Conservation (phyloP, 768 basidiomycete genomes). For the Termitomyces sp. region DNA sequence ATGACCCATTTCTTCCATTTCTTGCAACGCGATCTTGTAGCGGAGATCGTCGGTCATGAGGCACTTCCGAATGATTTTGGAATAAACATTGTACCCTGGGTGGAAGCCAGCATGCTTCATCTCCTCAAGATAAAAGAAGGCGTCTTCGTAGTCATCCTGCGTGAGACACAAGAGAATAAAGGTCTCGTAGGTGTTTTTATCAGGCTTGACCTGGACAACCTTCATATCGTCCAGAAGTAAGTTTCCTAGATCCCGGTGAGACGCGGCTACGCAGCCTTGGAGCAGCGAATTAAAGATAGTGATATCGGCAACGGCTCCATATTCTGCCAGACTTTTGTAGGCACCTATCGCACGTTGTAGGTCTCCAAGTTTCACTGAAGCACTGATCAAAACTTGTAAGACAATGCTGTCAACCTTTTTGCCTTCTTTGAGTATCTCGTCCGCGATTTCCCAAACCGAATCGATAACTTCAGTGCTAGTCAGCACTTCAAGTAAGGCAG, state of each 20-base stretch:
- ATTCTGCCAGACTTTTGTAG: constrained; percentile 59
- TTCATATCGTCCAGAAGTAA: constrained; percentile 64
- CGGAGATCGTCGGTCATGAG: constrained; percentile 51
- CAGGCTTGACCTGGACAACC: constrained; percentile 44
- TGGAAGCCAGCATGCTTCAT: constrained; percentile 63
- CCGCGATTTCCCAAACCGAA: constrained; percentile 55
- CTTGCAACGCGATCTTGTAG: constrained; percentile 58
- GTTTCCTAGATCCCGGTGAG: constrained; percentile 65
- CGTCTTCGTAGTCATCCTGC: constrained; percentile 74
- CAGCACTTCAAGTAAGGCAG: constrained; percentile 44
- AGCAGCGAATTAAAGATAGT: constrained; percentile 70
- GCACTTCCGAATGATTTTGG: constrained; percentile 55
- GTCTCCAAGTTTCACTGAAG: constrained; percentile 55
- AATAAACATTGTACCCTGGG: constrained; percentile 56
- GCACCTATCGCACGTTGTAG: constrained; percentile 72
- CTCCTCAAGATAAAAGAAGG: constrained; percentile 85
- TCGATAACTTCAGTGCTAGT: constrained; percentile 52
- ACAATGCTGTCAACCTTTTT: constrained; percentile 49
- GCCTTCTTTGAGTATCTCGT: constrained; percentile 51
- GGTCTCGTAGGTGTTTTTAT: constrained; percentile 57
- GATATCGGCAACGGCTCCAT: constrained; percentile 50
- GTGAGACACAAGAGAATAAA: constrained; percentile 69
- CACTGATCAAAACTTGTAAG: constrained; percentile 65
- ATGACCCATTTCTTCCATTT: constrained; percentile 65
- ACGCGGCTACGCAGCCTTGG: constrained; percentile 51